phyloP scores from a whole-genome alignment of 1,284 basidiomycete species.

The Boletus sp. region DNA sequence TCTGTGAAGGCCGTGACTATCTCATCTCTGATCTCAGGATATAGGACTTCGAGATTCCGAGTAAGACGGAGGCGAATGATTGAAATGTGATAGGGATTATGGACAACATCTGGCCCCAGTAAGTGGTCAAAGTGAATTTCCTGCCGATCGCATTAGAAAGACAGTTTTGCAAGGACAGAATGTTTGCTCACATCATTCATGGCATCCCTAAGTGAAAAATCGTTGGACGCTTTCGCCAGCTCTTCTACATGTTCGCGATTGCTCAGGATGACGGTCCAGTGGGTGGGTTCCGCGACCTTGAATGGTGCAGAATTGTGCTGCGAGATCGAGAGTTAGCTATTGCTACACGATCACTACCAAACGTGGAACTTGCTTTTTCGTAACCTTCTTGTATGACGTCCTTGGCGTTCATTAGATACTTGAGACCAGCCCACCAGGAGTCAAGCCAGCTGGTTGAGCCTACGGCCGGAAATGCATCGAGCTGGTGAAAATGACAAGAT shows the following conservation, averaged over 20 bases:
- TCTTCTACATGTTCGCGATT: slow-evolving; percentile 42
- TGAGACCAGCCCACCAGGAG: too few species aligned
- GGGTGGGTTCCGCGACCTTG: too few species aligned
- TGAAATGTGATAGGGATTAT: slow-evolving; percentile 29
- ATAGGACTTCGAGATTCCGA: slow-evolving; percentile 31
- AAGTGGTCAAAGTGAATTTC: slow-evolving; percentile 24
- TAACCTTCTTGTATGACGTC: slow-evolving; percentile 23
- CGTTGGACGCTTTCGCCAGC: slow-evolving; percentile 36
- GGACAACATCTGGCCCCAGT: slow-evolving; percentile 22
- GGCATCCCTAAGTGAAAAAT: slow-evolving; percentile 36
- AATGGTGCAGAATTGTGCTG: slow-evolving; percentile 25
- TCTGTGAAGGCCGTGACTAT: slow-evolving; percentile 29
- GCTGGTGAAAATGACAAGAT: background rate
- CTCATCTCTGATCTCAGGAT: slow-evolving; percentile 36
- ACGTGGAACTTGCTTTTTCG: slow-evolving; percentile 3
- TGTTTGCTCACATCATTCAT: too few species aligned
- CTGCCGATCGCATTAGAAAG: slow-evolving; percentile 7
- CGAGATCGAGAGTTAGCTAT: background rate
- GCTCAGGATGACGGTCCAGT: too few species aligned
- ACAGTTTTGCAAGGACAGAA: background rate
- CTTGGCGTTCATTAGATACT: too few species aligned
- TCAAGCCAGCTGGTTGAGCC: slow-evolving; percentile 15
- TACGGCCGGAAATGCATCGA: slow-evolving; percentile 17
- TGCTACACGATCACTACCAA: too few species aligned
- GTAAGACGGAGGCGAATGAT: slow-evolving; percentile 29